Evolutionary conservation across 192 early-diverging fungal genomes (phyloP).

Genomic region (Backusella westeae): DNA sequence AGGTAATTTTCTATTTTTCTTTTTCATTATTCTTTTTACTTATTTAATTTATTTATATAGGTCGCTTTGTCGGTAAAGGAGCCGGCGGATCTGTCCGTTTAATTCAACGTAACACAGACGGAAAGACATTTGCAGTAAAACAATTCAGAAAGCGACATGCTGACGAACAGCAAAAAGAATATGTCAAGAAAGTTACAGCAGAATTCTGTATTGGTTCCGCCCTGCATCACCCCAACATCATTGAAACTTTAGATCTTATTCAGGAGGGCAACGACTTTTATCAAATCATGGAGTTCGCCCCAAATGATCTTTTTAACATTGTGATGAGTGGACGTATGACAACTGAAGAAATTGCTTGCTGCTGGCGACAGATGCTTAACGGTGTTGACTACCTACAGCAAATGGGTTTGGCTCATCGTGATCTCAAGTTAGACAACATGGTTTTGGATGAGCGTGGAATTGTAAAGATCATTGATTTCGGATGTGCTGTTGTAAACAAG

Average conservation of each 20-base stretch:
- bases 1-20: slow-evolving; percentile 20
- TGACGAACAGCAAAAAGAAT: slow-evolving; percentile 69
- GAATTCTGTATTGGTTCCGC: slow-evolving; percentile 85
- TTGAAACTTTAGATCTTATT: slow-evolving; percentile 78
- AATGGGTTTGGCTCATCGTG: slow-evolving; percentile 81
- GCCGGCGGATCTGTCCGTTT: slow-evolving; percentile 75
- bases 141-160: slow-evolving; percentile 70
- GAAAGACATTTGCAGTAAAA: slow-evolving; percentile 74
- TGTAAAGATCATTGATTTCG: slow-evolving; percentile 91
- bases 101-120: slow-evolving; percentile 51
- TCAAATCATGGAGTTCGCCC: slow-evolving; percentile 92
- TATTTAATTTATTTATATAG: slow-evolving; percentile 19
- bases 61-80: slow-evolving; percentile 57
- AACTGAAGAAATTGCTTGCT: slow-evolving; percentile 81
- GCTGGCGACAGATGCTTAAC: slow-evolving; percentile 74
- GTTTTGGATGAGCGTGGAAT: slow-evolving; percentile 69
- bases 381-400: slow-evolving; percentile 81
- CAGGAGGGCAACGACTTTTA: slow-evolving; percentile 63
- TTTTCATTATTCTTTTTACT: background rate
- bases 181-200: slow-evolving; percentile 81
- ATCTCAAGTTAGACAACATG: slow-evolving; percentile 86
- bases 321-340: slow-evolving; percentile 77
- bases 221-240: slow-evolving; percentile 75
- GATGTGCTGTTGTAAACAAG: slow-evolving; percentile 82
- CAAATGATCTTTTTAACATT: slow-evolving; percentile 84